Base-by-base conservation (phyloP, 768 basidiomycete genomes). In the Phaeotremella fagi region DNA sequence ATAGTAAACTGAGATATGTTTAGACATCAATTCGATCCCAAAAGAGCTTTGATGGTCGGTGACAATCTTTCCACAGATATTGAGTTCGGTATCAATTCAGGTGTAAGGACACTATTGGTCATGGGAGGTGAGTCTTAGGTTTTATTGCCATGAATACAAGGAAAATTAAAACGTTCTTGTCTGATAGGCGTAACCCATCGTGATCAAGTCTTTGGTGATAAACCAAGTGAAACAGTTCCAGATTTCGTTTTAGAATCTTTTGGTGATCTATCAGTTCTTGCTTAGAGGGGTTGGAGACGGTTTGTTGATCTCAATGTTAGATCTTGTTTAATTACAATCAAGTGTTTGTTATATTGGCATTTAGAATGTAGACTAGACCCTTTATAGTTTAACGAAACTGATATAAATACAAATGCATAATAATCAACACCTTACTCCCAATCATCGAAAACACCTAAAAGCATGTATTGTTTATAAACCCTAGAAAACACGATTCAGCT, bases 31-130 rank as follows among this genome's bases (percentile, higher is more conserved):
- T 91, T 89, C 71, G 87, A 98, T 75, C 88, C 88, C 37, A 77
- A 80, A 55, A 79, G 84, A 48, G 91, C 92, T 15, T 83, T 98
- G 71, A 97, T 99, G 90, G 80, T 98, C 41, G 94, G 94, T 36
- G 94, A 99, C 76, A 82, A 94, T 55, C 80, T 99, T 60, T 86
- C 88, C 72, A 98, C 95, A 4, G 94, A 99, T 75, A 97, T 99
- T 63, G 76, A 87, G 47, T 99, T 98, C 66, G 95, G 94, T 45
- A 81, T 88, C 70, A 81, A 82, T 42, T 89, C 90, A 36, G 89
- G 89, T 24, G 79, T 95, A 20, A 74, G 85, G 16, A 97, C 94
- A 0, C 78, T 97, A 52, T 83, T 97, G 36, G 94, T 98, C 51
- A 77, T 98, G 62, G 66, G 70, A 5, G 69, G 69, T 28, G 25